phyloP scores from a whole-genome alignment of 1,284 basidiomycete species.

The Moniliella sp. region DNA sequence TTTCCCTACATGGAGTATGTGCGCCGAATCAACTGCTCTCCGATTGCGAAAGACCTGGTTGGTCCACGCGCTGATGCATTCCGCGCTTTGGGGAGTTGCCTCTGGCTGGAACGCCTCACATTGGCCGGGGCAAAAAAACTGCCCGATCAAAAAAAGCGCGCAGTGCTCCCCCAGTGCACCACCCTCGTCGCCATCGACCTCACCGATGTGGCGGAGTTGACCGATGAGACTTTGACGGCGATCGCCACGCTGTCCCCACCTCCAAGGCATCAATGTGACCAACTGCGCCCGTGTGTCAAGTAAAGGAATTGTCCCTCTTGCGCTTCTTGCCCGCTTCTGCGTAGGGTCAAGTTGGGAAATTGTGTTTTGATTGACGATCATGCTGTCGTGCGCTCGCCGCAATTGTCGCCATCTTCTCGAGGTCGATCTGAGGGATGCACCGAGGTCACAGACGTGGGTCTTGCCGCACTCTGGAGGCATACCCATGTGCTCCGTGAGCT shows the following conservation, averaged over 20 bases:
- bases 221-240: conserved; percentile 15
- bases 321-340: conserved; percentile 53
- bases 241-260: conserved; percentile 42
- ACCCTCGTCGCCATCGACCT: conserved; percentile 75
- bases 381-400: conserved; percentile 12
- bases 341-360: conserved; percentile 37
- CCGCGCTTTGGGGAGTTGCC: too few relatives aligned
- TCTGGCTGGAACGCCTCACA: conserved; percentile 70
- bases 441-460: conserved; percentile 50
- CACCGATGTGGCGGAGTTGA: conserved; percentile 37
- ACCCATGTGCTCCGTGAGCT: conserved; percentile 71
- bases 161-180: conserved; percentile 49
- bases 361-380: conserved; percentile 17
- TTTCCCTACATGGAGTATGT: too few relatives aligned
- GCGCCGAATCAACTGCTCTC: too few relatives aligned
- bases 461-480: conserved; percentile 59
- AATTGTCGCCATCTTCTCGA: conserved; percentile 70
- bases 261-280: conserved; percentile 71
- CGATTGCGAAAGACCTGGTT: too few relatives aligned
- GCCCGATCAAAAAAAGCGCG: conserved; percentile 47
- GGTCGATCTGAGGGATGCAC: conserved; percentile 71
- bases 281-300: conserved; percentile 66
- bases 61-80: too few relatives aligned
- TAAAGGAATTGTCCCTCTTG: conserved; percentile 52
- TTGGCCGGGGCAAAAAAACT: conserved; percentile 61